Evolutionary conservation across 345 rosid species (phyloP).

Genomic region (Heritiera fomes): DNA sequence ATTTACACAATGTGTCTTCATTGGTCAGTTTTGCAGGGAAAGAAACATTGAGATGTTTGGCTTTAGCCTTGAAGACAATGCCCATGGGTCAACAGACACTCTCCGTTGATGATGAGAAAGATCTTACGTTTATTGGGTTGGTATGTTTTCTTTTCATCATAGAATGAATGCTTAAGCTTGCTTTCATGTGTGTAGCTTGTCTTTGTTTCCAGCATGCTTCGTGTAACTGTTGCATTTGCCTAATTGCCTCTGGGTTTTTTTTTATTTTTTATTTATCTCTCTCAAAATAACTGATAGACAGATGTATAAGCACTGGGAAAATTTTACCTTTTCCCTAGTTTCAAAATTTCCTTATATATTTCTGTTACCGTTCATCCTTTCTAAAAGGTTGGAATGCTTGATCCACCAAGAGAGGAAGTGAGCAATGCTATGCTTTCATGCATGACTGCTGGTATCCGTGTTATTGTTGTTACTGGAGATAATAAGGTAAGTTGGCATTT

Average conservation of each 20-base stretch:
- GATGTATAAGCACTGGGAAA: neutral
- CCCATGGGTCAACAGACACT: constrained; percentile 71
- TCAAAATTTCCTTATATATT: neutral
- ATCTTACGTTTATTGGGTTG: constrained; percentile 98
- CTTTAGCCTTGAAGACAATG: constrained; percentile 83
- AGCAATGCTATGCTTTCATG: constrained; percentile 92
- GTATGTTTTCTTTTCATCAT: constrained; percentile 69
- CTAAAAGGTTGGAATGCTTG: constrained; percentile 95
- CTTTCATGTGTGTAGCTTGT: neutral
- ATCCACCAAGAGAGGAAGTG: constrained; percentile 98
- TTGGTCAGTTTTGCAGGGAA: constrained; percentile 88
- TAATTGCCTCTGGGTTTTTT: neutral
- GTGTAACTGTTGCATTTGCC: neutral
- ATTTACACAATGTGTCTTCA: constrained; percentile 14
- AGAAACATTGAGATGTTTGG: constrained; percentile 92
- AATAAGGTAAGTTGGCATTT: constrained; percentile 67
- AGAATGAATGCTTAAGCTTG: neutral
- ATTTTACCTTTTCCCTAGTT: neutral
- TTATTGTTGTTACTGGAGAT: constrained; percentile 98
- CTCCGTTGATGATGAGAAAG: constrained; percentile 83
- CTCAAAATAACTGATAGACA: neutral
- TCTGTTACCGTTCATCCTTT: neutral
- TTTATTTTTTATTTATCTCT: neutral
- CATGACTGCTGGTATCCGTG: constrained; percentile 99
- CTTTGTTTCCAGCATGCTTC: neutral